These are phyloP conservation scores for Zalerion maritima DNA, from an alignment of 495 filamentous ascomycete species.

Conservation along the genomic window DNA sequence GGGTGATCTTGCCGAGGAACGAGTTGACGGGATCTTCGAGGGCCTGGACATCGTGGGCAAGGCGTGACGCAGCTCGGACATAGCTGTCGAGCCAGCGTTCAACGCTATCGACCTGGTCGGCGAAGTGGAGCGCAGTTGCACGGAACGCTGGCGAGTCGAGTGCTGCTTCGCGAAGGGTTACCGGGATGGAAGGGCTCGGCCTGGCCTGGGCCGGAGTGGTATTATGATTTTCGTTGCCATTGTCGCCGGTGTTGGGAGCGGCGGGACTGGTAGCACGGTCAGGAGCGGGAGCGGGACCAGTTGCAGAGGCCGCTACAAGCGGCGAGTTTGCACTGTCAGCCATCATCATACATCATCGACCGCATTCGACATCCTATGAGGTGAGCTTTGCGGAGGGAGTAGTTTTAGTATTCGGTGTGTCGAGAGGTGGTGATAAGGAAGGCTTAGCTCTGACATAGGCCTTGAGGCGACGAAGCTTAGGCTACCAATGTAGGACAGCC, in stretches of 20 bases:
- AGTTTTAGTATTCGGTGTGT: too few species aligned
- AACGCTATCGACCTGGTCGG: constrained; percentile 79
- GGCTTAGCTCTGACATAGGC: too few species aligned
- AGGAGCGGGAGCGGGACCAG: too few species aligned
- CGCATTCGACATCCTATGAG: too few species aligned
- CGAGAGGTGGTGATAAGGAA: too few species aligned
- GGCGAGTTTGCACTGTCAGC: too few species aligned
- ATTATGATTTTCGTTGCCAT: neutral
- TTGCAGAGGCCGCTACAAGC: too few species aligned
- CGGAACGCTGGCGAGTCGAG: constrained; percentile 94
- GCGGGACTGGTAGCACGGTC: too few species aligned
- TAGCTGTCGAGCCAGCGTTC: constrained; percentile 92
- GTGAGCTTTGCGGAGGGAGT: too few species aligned
- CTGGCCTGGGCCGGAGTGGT: constrained; percentile 5
- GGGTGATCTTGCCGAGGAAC: constrained; percentile 62
- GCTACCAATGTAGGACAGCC: too few species aligned
- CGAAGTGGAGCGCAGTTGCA: constrained; percentile 73
- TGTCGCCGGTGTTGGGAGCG: neutral
- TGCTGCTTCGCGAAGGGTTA: constrained; percentile 81
- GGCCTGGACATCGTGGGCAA: constrained; percentile 54
- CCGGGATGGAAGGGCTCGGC: constrained; percentile 44
- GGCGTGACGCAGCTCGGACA: constrained; percentile 59
- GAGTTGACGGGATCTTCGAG: constrained; percentile 56
- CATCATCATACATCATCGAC: too few species aligned
- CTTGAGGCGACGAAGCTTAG: too few species aligned